Conservation (phyloP, 2,329 filamentous ascomycete genomes). For the Colletotrichum sp. region DNA sequence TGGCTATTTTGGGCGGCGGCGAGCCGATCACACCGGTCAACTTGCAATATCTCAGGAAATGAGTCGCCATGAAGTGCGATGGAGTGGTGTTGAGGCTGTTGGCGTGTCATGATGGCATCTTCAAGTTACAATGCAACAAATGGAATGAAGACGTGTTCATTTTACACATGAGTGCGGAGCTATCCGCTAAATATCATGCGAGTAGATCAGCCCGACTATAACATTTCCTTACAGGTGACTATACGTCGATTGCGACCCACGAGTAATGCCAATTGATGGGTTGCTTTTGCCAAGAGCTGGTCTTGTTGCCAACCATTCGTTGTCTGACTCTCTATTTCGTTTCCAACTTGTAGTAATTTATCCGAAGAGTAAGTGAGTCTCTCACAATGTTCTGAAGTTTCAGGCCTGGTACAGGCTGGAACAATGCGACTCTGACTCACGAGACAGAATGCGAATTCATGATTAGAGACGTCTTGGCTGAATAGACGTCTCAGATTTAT, state of each 20-base stretch:
- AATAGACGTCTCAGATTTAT: too few relatives aligned
- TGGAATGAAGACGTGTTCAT: too few relatives aligned
- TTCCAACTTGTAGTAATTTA: rapidly evolving
- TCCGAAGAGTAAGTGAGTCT: neutral
- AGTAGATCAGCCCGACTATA: too few relatives aligned
- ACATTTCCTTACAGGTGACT: too few relatives aligned
- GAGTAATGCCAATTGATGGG: too few relatives aligned
- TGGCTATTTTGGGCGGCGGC: slow-evolving; percentile 59
- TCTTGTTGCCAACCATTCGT: too few relatives aligned
- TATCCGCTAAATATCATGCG: too few relatives aligned
- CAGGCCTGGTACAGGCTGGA: neutral
- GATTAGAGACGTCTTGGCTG: neutral
- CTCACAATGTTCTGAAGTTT: neutral
- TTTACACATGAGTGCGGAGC: too few relatives aligned
- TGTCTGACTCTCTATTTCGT: neutral
- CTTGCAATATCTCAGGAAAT: slow-evolving; percentile 51
- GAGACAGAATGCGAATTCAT: neutral
- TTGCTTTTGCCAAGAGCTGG: too few relatives aligned
- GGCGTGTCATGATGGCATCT: neutral
- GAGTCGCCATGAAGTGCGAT: neutral
- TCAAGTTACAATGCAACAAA: too few relatives aligned
- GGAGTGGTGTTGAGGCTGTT: neutral
- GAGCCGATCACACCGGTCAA: slow-evolving; percentile 68
- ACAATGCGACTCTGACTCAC: neutral
- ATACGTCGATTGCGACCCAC: too few relatives aligned